These are phyloP conservation scores for Auriscalpium vulgare DNA, from an alignment of 768 basidiomycete genomes.

Conservation along the genomic window DNA sequence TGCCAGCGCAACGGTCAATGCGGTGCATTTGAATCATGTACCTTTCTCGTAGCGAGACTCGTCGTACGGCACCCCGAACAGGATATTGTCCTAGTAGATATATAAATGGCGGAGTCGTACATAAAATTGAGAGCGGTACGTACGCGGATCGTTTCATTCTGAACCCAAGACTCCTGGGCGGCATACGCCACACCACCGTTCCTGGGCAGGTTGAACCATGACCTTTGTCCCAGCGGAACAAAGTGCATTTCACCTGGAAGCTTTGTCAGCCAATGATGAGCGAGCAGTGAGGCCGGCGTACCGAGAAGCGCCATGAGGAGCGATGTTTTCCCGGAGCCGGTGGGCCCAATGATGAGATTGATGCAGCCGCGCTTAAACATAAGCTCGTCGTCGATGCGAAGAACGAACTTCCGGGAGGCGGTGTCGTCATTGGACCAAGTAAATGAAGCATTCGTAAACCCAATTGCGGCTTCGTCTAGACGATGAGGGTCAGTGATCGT, in stretches of 20 bases:
- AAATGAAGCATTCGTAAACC: slow-evolving; percentile 48
- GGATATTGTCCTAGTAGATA: slow-evolving; percentile 36
- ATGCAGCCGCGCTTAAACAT: slow-evolving; percentile 44
- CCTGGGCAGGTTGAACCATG: slow-evolving; percentile 66
- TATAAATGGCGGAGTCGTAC: not conserved
- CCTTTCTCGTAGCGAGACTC: slow-evolving; percentile 35
- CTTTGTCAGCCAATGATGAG: not conserved
- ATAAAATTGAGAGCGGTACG: not conserved
- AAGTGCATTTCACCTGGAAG: slow-evolving; percentile 56
- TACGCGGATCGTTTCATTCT: slow-evolving; percentile 69
- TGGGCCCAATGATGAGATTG: slow-evolving; percentile 55
- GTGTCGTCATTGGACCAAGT: slow-evolving; percentile 37
- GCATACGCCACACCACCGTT: slow-evolving; percentile 67
- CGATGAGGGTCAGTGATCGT: slow-evolving; percentile 10
- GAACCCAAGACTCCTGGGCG: slow-evolving; percentile 81
- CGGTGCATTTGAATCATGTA: not conserved
- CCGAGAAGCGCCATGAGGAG: slow-evolving; percentile 55
- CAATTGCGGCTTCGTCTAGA: slow-evolving; percentile 25
- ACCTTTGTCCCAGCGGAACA: slow-evolving; percentile 38
- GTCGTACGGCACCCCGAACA: slow-evolving; percentile 41
- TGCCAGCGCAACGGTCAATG: not conserved
- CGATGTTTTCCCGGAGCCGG: slow-evolving; percentile 54
- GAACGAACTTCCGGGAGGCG: slow-evolving; percentile 35
- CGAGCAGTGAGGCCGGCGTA: slow-evolving; percentile 2
- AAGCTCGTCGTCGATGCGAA: slow-evolving; percentile 44